These are phyloP conservation scores for Neurospora sp. DNA, from an alignment of 495 filamentous ascomycete species.

Conservation along the genomic window DNA sequence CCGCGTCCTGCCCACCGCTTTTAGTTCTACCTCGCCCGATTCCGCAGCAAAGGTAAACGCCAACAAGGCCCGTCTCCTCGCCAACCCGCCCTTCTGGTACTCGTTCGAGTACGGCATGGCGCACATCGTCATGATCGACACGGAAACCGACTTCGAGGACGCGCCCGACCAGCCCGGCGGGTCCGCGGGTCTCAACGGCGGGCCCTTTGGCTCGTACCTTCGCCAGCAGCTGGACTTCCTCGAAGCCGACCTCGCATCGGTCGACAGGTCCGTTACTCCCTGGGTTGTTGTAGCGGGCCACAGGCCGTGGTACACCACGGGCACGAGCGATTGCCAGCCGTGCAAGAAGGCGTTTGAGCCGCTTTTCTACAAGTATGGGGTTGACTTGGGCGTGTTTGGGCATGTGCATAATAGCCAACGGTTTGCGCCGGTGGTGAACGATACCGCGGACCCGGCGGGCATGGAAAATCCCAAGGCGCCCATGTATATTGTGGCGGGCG, in stretches of 20 bases:
- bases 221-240: constrained; percentile 37
- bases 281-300: constrained; percentile 53
- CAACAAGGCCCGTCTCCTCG: constrained; percentile 34
- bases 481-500: constrained; percentile 44
- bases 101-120: constrained; percentile 54
- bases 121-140: constrained; percentile 47
- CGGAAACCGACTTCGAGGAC: constrained; percentile 41
- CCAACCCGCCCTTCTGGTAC: constrained; percentile 55
- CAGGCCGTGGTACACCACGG: constrained; percentile 48
- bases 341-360: constrained; percentile 51
- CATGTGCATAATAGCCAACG: constrained; percentile 41
- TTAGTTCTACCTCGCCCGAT: constrained; percentile 33
- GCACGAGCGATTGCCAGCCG: constrained; percentile 31
- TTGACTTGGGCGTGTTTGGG: constrained; percentile 51
- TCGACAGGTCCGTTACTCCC: constrained; percentile 40
- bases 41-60: constrained; percentile 35
- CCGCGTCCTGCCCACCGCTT: constrained; percentile 38
- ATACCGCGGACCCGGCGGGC: constrained; percentile 32
- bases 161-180: constrained; percentile 37
- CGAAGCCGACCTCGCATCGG: constrained; percentile 33
- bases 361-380: constrained; percentile 47
- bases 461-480: constrained; percentile 44
- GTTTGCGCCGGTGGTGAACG: constrained; percentile 26
- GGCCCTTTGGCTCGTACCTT: constrained; percentile 36
- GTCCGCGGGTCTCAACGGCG: constrained; percentile 35